Evolutionary conservation across 1,139 yeast genomes (phyloP).

Genomic region (Lodderomyces orthopsilosis): DNA sequence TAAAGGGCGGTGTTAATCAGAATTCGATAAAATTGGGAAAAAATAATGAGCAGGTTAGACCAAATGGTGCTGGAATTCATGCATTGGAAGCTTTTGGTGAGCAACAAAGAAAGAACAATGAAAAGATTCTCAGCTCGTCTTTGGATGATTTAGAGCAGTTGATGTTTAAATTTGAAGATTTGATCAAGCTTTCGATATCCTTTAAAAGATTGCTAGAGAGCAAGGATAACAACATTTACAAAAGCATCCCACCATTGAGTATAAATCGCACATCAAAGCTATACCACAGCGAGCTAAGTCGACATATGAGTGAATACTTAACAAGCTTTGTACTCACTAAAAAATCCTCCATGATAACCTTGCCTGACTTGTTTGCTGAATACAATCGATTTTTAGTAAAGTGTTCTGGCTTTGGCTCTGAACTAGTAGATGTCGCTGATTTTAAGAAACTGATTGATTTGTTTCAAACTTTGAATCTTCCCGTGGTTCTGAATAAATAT

Average conservation of each 20-base stretch:
- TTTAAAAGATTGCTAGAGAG: slow-evolving; percentile 35
- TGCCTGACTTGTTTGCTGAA: slow-evolving; percentile 42
- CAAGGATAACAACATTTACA: slow-evolving; percentile 1
- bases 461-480: slow-evolving; percentile 32
- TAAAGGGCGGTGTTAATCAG: slow-evolving; percentile 39
- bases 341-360: slow-evolving; percentile 38
- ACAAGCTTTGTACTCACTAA: slow-evolving; percentile 28
- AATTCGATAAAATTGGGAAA: slow-evolving; percentile 28
- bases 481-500: slow-evolving; percentile 31
- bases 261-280: slow-evolving; percentile 29
- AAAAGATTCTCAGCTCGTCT: slow-evolving; percentile 62
- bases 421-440: slow-evolving; percentile 31
- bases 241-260: slow-evolving; percentile 30
- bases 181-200: slow-evolving; percentile 54
- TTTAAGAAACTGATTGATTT: slow-evolving; percentile 30
- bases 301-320: slow-evolving; percentile 55
- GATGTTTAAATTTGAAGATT: slow-evolving; percentile 75
- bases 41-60: slow-evolving; percentile 9
- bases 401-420: slow-evolving; percentile 44
- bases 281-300: slow-evolving; percentile 38
- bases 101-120: slow-evolving; percentile 56
- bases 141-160: slow-evolving; percentile 75
- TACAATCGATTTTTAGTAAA: slow-evolving; percentile 38
- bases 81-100: slow-evolving; percentile 65
- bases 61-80: slow-evolving; percentile 52